Percentiles rank a stretch among this genome's conserved stretches.
Conservation (phyloP, 768 basidiomycete species). For the Suillus clintonianus region DNA sequence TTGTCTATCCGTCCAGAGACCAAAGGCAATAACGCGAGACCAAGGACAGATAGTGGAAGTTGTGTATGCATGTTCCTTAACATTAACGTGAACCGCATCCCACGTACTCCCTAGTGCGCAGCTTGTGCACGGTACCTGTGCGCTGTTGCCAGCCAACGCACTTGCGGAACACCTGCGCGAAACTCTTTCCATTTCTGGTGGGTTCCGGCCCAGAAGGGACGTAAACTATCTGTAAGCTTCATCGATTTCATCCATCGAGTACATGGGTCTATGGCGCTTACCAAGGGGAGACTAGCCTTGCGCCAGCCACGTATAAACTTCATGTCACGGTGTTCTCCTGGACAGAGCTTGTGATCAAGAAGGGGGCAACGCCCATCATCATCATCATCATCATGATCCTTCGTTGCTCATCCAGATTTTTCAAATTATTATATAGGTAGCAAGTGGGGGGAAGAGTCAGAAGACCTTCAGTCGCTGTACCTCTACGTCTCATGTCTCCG, state of each 20-base stretch:
- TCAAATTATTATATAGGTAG: background rate
- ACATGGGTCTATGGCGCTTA: too few relatives aligned
- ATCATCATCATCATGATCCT: background rate
- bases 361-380: background rate
- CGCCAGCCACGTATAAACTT: background rate
- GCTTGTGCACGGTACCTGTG: background rate
- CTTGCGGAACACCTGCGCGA: background rate
- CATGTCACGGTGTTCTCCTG: background rate
- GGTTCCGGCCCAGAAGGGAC: background rate
- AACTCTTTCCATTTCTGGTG: background rate
- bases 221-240: too few relatives aligned
- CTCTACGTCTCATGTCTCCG: conserved; percentile 21
- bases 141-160: background rate
- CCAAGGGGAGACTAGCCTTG: background rate
- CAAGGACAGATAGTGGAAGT: background rate
- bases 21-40: background rate
- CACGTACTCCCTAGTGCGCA: background rate
- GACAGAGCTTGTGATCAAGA: background rate
- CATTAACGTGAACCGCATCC: background rate
- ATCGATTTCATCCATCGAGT: too few relatives aligned
- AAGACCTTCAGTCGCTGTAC: background rate
- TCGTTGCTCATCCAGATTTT: background rate
- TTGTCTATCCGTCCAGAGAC: conserved; percentile 6
- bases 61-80: background rate
- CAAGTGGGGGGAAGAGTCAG: background rate